These are phyloP conservation scores for Metschnikowia orientalis DNA, from an alignment of 805 yeast species.

Conservation along the genomic window DNA sequence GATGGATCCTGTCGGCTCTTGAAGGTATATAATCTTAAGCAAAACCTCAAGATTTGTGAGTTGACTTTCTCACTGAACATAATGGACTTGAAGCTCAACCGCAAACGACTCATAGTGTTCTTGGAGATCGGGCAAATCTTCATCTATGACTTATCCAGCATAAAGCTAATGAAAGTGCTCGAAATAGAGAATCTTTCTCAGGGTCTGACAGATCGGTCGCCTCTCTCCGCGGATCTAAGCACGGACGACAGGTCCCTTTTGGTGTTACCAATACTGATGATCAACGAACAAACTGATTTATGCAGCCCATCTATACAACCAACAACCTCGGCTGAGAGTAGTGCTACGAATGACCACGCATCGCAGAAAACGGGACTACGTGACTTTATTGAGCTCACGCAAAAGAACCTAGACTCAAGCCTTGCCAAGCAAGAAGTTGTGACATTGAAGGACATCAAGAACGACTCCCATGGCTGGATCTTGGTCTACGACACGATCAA, in stretches of 20 bases:
- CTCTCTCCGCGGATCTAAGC: conserved; percentile 35
- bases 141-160: conserved; percentile 86
- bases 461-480: conserved; percentile 34
- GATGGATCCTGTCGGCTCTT: conserved; percentile 28
- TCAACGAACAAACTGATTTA: conserved; percentile 32
- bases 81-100: conserved; percentile 68
- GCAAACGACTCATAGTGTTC: conserved; percentile 75
- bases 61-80: conserved; percentile 78
- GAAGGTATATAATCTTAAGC: conserved; percentile 39
- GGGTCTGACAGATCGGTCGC: conserved; percentile 5
- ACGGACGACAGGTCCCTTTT: conserved; percentile 33
- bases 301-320: too few relatives aligned
- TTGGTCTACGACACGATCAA: conserved; percentile 37
- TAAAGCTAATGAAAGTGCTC: conserved; percentile 58
- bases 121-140: conserved; percentile 72
- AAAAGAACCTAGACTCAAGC: conserved; percentile 17
- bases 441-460: conserved; percentile 27
- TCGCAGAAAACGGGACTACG: too few relatives aligned
- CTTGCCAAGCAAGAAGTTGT: conserved; percentile 15
- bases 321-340: too few relatives aligned
- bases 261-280: conserved; percentile 30
- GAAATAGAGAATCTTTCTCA: conserved; percentile 20
- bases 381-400: conserved; percentile 27
- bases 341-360: too few relatives aligned
- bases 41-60: conserved; percentile 66